Evolutionary conservation across 75 land plant genomes (phyloP).

Genomic region (Cryptomeria japonica): DNA sequence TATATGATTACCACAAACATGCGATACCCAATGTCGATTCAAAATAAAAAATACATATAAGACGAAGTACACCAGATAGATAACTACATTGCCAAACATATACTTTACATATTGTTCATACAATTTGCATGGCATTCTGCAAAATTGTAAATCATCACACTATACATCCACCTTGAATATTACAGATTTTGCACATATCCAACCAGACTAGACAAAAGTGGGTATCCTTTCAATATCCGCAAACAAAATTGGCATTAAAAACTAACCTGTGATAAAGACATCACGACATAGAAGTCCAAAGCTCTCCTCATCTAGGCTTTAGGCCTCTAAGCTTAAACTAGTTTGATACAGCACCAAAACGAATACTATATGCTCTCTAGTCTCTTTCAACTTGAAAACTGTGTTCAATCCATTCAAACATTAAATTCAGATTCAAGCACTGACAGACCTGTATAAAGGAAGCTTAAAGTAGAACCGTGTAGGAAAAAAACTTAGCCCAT

Average conservation of each 20-base stretch:
- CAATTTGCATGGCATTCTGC: background rate
- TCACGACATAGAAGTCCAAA: background rate
- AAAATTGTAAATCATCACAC: background rate
- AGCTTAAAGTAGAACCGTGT: background rate
- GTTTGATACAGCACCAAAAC: background rate
- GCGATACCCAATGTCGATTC: no score
- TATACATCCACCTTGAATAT: background rate
- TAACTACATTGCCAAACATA: background rate
- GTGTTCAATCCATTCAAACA: slow-evolving; percentile 9
- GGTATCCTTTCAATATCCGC: background rate
- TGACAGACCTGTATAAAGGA: background rate
- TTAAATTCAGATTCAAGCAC: background rate
- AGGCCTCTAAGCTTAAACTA: slow-evolving; percentile 4
- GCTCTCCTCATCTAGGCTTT: background rate
- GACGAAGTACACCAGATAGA: background rate
- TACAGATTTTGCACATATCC: background rate
- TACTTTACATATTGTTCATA: background rate
- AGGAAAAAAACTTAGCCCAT: background rate
- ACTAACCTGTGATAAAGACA: background rate
- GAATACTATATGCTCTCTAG: background rate
- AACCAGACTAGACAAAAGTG: background rate
- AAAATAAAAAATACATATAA: no score
- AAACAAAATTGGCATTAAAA: background rate
- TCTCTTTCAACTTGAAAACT: background rate
- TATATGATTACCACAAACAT: no score